Evolutionary conservation across 768 basidiomycete genomes (phyloP).

Genomic region (Cyathus striatus): DNA sequence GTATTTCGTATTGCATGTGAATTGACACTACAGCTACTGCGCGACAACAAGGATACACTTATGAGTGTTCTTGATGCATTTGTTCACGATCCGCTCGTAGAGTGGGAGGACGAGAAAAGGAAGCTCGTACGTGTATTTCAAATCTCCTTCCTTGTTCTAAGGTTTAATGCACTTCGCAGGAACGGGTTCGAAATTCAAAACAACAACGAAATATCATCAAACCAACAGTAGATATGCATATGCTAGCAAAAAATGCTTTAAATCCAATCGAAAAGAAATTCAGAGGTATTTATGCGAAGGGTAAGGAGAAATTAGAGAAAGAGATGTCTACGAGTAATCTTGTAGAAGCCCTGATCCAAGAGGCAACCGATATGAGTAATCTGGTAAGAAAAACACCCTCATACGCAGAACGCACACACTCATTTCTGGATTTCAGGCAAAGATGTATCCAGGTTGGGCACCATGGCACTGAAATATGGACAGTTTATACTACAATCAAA

Average conservation of each 20-base stretch:
- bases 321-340: slow-evolving; percentile 76
- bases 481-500: neutral
- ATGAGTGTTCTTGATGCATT: slow-evolving; percentile 97
- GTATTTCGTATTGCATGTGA: slow-evolving; percentile 90
- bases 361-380: slow-evolving; percentile 72
- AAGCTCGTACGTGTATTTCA: slow-evolving; percentile 39
- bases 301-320: slow-evolving; percentile 47
- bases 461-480: slow-evolving; percentile 57
- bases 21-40: slow-evolving; percentile 80
- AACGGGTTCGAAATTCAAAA: slow-evolving; percentile 44
- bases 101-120: slow-evolving; percentile 86
- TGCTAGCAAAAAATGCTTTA: slow-evolving; percentile 71
- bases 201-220: slow-evolving; percentile 37
- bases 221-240: slow-evolving; percentile 50
- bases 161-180: too few relatives aligned
- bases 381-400: slow-evolving; percentile 32
- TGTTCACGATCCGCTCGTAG: slow-evolving; percentile 93
- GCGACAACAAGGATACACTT: slow-evolving; percentile 87
- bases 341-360: slow-evolving; percentile 88
- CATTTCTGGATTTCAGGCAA: slow-evolving; percentile 42
- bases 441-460: slow-evolving; percentile 92
- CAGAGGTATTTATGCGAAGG: slow-evolving; percentile 58
- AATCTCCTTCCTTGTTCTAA: neutral
- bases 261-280: slow-evolving; percentile 83
- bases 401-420: neutral